Evolutionary conservation across 331 rosid genomes (phyloP).

Genomic region (Quercus lobata): DNA sequence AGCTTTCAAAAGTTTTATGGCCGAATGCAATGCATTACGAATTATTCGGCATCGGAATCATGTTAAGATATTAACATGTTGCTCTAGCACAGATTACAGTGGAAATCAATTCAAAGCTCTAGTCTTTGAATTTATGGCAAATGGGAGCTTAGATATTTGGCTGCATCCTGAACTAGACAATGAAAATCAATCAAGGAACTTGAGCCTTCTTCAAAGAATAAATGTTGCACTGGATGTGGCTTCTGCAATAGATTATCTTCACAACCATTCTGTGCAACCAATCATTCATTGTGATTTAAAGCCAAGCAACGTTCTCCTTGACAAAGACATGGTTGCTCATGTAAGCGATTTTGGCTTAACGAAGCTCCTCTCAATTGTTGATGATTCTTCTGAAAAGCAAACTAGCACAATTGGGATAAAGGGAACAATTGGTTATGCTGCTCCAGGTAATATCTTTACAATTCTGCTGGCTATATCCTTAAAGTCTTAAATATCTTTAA

Average conservation of each 20-base stretch:
- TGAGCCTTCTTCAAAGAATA: neutral
- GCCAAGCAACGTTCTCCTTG: too few species aligned
- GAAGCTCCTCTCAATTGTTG: too few species aligned
- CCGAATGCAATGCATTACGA: slow-evolving; percentile 31
- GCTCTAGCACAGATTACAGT: slow-evolving; percentile 27
- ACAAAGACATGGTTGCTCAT: too few species aligned
- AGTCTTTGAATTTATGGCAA: slow-evolving; percentile 5
- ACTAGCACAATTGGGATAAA: too few species aligned
- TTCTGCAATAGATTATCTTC: slow-evolving; percentile 47
- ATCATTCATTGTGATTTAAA: too few species aligned
- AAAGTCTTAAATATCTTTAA: too few species aligned
- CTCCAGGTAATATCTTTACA: slow-evolving; percentile 12
- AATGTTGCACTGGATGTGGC: slow-evolving; percentile 29
- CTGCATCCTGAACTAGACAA: too few species aligned
- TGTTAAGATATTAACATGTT: slow-evolving; percentile 31
- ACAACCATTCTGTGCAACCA: slow-evolving; percentile 8
- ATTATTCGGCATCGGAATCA: slow-evolving; percentile 38
- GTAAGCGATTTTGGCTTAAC: too few species aligned
- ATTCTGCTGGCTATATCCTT: neutral
- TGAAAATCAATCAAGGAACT: too few species aligned
- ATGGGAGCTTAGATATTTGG: too few species aligned
- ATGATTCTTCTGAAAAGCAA: too few species aligned
- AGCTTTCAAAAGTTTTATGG: slow-evolving; percentile 33
- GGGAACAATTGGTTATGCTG: neutral
- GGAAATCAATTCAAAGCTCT: slow-evolving; percentile 38